phyloP scores from a whole-genome alignment of 495 filamentous ascomycete genomes.

The Penicillium parvum region DNA sequence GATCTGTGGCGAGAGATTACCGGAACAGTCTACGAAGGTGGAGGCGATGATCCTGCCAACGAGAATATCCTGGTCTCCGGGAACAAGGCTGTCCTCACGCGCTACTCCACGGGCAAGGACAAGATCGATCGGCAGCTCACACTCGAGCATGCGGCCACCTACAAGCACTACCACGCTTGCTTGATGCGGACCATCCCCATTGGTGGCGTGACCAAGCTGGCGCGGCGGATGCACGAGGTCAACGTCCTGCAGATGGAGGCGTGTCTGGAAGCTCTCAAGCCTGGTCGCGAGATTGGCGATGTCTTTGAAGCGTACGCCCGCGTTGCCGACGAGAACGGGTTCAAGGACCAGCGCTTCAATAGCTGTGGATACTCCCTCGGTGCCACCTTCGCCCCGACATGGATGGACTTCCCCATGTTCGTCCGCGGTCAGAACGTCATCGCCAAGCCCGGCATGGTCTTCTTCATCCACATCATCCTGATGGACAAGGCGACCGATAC shows the following conservation, averaged over 20 bases:
- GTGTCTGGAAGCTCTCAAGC: slow-evolving; percentile 19
- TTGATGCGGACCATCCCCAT: slow-evolving; percentile 24
- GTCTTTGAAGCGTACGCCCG: slow-evolving; percentile 25
- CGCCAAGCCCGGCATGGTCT: slow-evolving; percentile 19
- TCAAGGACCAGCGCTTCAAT: slow-evolving; percentile 24
- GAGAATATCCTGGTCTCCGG: slow-evolving; percentile 26
- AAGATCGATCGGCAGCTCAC: slow-evolving; percentile 22
- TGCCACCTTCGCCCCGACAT: slow-evolving; percentile 21
- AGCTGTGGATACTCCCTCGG: slow-evolving; percentile 20
- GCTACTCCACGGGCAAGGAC: slow-evolving; percentile 21
- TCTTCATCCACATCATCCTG: slow-evolving; percentile 26
- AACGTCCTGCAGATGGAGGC: slow-evolving; percentile 24
- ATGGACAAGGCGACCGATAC: slow-evolving; percentile 27
- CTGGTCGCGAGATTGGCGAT: slow-evolving; percentile 17
- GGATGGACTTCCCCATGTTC: slow-evolving; percentile 28
- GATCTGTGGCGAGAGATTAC: slow-evolving; percentile 22
- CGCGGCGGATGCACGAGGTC: slow-evolving; percentile 16
- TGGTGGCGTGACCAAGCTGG: slow-evolving; percentile 21
- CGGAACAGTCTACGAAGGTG: slow-evolving; percentile 21
- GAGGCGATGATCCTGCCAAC: slow-evolving; percentile 23
- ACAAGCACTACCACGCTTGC: slow-evolving; percentile 25
- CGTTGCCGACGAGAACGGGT: slow-evolving; percentile 24
- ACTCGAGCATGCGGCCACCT: slow-evolving; percentile 20
- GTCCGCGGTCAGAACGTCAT: slow-evolving; percentile 20
- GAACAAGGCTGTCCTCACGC: slow-evolving; percentile 25